Evolutionary conservation across 371 early-diverging fungal genomes (phyloP).

Genomic region (Entomophthora muscae): DNA sequence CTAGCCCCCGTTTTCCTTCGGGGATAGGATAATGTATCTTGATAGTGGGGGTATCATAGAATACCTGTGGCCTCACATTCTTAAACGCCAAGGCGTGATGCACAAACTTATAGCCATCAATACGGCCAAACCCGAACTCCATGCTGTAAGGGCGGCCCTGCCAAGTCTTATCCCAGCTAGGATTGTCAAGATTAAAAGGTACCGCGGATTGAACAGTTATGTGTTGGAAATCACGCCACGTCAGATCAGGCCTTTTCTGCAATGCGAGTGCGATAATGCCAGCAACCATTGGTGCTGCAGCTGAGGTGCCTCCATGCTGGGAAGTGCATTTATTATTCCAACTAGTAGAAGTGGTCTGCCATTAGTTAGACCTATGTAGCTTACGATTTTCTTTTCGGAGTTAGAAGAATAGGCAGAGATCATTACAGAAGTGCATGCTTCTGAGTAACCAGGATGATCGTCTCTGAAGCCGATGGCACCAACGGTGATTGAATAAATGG

Average conservation of each 20-base stretch:
- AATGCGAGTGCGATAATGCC: slow-evolving; percentile 85
- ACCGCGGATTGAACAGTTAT: slow-evolving; percentile 62
- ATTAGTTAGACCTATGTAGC: too few relatives aligned
- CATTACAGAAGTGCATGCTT: slow-evolving; percentile 75
- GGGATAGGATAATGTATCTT: slow-evolving; percentile 33
- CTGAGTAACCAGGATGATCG: slow-evolving; percentile 71
- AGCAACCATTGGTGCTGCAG: slow-evolving; percentile 88
- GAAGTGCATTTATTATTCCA: slow-evolving; percentile 49
- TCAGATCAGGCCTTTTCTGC: slow-evolving; percentile 58
- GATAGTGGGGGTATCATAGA: slow-evolving; percentile 20
- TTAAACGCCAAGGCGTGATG: slow-evolving; percentile 50
- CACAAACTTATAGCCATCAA: slow-evolving; percentile 68
- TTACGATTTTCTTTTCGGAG: too few relatives aligned
- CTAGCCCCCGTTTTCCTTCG: slow-evolving; percentile 20
- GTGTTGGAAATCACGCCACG: slow-evolving; percentile 87
- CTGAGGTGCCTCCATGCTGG: slow-evolving; percentile 88
- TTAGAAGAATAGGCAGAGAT: slow-evolving; percentile 69
- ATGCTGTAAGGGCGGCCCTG: slow-evolving; percentile 58
- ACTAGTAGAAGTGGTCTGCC: slow-evolving; percentile 66
- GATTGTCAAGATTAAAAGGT: slow-evolving; percentile 42
- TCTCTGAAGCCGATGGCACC: slow-evolving; percentile 66
- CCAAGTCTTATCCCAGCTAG: slow-evolving; percentile 38
- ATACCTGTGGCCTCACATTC: slow-evolving; percentile 47
- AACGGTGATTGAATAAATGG: slow-evolving; percentile 85
- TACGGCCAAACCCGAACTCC: slow-evolving; percentile 81